A percentile compares a stretch with the other conserved stretches of the same genome.
phyloP scores from a whole-genome alignment of 1,284 basidiomycete species.

The Ganoderma resinaceum region DNA sequence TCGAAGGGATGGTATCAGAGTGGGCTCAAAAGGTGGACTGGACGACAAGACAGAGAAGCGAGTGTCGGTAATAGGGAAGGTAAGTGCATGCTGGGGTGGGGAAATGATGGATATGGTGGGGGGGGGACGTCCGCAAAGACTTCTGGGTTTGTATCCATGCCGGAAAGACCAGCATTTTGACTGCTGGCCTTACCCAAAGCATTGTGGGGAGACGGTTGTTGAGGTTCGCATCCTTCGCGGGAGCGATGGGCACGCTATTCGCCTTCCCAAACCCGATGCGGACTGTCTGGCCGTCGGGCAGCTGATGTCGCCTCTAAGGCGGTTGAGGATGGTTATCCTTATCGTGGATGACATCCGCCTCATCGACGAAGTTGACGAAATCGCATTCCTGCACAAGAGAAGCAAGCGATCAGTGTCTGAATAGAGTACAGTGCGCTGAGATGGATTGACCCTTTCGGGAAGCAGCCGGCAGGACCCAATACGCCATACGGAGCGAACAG shows the following conservation, averaged over 20 bases:
- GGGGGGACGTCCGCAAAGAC: conserved; percentile 69
- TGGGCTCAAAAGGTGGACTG: conserved; percentile 73
- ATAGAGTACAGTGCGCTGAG: conserved; percentile 2
- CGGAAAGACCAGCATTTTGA: conserved; percentile 58
- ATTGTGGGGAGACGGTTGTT: conserved; percentile 66
- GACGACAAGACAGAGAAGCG: conserved; percentile 66
- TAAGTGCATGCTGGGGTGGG: conserved; percentile 78
- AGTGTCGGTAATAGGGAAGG: conserved; percentile 72
- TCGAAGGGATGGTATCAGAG: conserved; percentile 60
- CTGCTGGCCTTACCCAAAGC: conserved; percentile 54
- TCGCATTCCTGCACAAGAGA: conserved; percentile 82
- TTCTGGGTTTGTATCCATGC: conserved; percentile 83
- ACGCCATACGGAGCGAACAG: conserved; percentile 96
- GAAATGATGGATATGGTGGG: conserved; percentile 71
- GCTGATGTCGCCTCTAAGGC: conserved; percentile 94
- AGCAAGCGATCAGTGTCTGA: conserved; percentile 18
- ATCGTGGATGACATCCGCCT: conserved; percentile 92
- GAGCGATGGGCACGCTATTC: conserved; percentile 90
- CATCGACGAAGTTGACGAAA: conserved; percentile 98
- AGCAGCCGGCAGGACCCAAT: conserved; percentile 94
- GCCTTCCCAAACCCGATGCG: conserved; percentile 98
- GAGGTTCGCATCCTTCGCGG: conserved; percentile 75
- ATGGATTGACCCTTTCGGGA: conserved; percentile 86
- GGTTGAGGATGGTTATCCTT: conserved; percentile 96
- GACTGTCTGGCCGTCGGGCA: conserved; percentile 92